Percentiles rank a stretch among this genome's conserved stretches.
Conservation (phyloP, 106 monocot species). For the Allium cepa region DNA sequence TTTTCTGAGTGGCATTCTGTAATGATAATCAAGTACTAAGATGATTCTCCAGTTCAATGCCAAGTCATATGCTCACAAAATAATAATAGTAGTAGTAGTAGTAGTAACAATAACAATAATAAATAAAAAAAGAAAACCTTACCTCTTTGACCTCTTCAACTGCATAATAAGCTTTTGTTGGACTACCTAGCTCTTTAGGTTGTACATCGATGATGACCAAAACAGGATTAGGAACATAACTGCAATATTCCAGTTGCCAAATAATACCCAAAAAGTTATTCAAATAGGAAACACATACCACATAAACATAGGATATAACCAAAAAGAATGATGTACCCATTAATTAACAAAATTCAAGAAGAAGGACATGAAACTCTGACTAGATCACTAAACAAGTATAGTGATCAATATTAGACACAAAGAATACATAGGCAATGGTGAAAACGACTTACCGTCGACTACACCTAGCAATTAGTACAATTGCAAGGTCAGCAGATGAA, state of each 20-base stretch:
- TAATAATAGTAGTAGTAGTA: no score
- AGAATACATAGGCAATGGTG: no score
- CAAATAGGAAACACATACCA: neutral
- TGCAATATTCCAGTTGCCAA: constrained; percentile 7
- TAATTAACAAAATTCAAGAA: neutral
- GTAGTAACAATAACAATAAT: neutral
- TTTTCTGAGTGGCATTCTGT: constrained; percentile 64
- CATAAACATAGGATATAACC: neutral
- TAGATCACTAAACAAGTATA: neutral
- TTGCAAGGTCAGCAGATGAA: no score
- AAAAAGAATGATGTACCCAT: neutral
- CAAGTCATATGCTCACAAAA: neutral
- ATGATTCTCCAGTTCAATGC: neutral
- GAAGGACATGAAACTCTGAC: neutral
- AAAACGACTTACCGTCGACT: no score
- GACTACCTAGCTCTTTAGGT: constrained; percentile 61
- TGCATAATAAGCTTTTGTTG: constrained; percentile 69
- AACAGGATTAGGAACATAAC: constrained; percentile 63
- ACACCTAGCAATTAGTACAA: no score
- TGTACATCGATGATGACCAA: constrained; percentile 71
- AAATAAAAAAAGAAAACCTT: neutral
- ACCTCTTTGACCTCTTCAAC: constrained; percentile 80
- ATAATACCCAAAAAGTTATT: neutral
- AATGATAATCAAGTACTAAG: neutral
- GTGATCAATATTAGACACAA: neutral